phyloP scores from a whole-genome alignment of 2,329 filamentous ascomycete genomes.

The Diaporthe vexans region DNA sequence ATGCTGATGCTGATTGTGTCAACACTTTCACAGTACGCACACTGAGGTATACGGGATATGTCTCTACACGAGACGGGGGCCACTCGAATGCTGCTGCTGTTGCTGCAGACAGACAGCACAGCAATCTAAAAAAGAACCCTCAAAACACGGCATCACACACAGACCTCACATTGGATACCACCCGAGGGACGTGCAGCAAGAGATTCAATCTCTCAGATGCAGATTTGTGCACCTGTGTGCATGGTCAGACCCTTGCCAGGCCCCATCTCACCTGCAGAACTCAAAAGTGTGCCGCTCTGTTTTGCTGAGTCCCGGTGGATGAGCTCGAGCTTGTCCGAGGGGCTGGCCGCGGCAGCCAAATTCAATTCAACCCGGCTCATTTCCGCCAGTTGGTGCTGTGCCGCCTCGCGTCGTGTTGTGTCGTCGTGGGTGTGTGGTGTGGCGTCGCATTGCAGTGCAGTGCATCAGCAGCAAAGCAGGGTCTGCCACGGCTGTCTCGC shows the following conservation, averaged over 20 bases:
- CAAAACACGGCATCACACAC: constrained; percentile 20
- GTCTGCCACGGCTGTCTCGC: constrained; percentile 19
- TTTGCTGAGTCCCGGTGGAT: neutral
- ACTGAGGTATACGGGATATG: too few species aligned
- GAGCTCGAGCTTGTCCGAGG: constrained; percentile 25
- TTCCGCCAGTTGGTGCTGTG: constrained; percentile 23
- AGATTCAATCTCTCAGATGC: constrained; percentile 25
- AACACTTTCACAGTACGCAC: neutral
- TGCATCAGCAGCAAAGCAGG: neutral
- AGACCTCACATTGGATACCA: constrained; percentile 14
- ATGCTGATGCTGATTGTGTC: neutral
- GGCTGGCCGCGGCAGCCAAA: constrained; percentile 26
- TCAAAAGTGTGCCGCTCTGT: constrained; percentile 27
- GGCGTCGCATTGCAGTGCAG: constrained; percentile 14
- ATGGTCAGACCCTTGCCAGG: constrained; percentile 21
- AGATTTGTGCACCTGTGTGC: neutral
- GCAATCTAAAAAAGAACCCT: neutral
- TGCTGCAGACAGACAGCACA: constrained; percentile 1
- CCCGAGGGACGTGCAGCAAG: constrained; percentile 17
- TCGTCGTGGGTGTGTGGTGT: neutral
- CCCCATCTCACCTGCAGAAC: constrained; percentile 31
- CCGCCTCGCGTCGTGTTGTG: constrained; percentile 11
- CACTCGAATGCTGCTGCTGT: neutral
- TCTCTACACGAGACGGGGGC: neutral
- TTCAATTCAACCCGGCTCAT: constrained; percentile 32